These are phyloP conservation scores for Trifolium subterraneum DNA, from an alignment of 306 rosid genomes.

Conservation along the genomic window DNA sequence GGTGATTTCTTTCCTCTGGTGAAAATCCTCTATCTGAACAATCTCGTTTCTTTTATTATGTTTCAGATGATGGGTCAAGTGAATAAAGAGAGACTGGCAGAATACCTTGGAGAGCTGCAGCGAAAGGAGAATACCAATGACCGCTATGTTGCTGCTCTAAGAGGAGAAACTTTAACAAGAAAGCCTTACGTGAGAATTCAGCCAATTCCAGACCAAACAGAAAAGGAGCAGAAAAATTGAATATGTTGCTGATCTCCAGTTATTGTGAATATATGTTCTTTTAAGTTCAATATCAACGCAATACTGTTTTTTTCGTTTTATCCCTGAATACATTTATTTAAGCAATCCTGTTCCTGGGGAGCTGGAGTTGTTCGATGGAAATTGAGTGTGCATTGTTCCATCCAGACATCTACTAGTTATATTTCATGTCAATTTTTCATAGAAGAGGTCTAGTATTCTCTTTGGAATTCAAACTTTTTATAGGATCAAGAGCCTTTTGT, in stretches of 20 bases:
- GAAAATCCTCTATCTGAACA: slow-evolving; percentile 11
- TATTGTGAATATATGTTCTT: slow-evolving; percentile 26
- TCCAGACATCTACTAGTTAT: slow-evolving; percentile 1
- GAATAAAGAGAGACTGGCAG: slow-evolving; percentile 81
- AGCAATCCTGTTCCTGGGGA: background rate
- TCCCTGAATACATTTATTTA: slow-evolving; percentile 1
- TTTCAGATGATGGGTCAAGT: slow-evolving; percentile 85
- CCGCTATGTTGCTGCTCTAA: slow-evolving; percentile 87
- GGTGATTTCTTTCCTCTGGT: background rate
- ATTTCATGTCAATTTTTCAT: slow-evolving; percentile 17
- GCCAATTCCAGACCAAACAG: slow-evolving; percentile 59
- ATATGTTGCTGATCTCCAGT: slow-evolving; percentile 16
- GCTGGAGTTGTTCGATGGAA: background rate
- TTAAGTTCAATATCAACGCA: slow-evolving; percentile 21
- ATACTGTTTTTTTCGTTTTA: background rate
- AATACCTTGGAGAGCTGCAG: slow-evolving; percentile 84
- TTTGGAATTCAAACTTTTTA: slow-evolving; percentile 31
- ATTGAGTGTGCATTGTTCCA: slow-evolving; percentile 13
- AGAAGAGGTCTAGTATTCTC: slow-evolving; percentile 12
- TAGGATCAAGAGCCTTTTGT: background rate
- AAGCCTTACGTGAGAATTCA: slow-evolving; percentile 91
- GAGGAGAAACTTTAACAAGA: slow-evolving; percentile 82
- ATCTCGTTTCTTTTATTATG: slow-evolving; percentile 23
- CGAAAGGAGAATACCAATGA: slow-evolving; percentile 88
- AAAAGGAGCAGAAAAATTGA: slow-evolving; percentile 56